A percentile compares a stretch with the other conserved stretches of the same genome.
Evolutionary conservation across 2,329 filamentous ascomycete genomes (phyloP).

Genomic region (Xylariaceae sp.): DNA sequence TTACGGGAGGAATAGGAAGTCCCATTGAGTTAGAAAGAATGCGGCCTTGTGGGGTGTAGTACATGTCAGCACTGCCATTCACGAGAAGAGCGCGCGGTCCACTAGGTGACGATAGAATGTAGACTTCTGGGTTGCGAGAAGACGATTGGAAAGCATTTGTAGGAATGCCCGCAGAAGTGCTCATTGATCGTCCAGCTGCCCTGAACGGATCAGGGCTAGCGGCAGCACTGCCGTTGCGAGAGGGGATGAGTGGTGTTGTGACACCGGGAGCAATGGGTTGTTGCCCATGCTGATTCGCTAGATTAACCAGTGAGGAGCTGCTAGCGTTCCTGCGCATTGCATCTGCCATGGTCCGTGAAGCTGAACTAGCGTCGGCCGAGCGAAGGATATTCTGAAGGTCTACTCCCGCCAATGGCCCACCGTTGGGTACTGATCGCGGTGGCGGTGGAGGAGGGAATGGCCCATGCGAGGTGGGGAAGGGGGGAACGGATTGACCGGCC

Average conservation of each 20-base stretch:
- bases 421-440: slow-evolving; percentile 24
- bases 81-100: slow-evolving; percentile 57
- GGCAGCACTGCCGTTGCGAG: slow-evolving; percentile 42
- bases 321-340: slow-evolving; percentile 51
- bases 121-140: slow-evolving; percentile 46
- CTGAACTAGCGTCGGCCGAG: slow-evolving; percentile 42
- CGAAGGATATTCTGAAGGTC: slow-evolving; percentile 47
- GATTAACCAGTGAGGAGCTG: slow-evolving; percentile 39
- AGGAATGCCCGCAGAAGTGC: slow-evolving; percentile 20
- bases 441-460: slow-evolving; percentile 16
- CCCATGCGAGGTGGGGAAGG: slow-evolving; percentile 19
- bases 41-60: slow-evolving; percentile 43
- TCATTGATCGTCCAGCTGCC: slow-evolving; percentile 30
- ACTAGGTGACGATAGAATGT: slow-evolving; percentile 57
- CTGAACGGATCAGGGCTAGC: slow-evolving; percentile 45
- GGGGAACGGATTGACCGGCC: slow-evolving; percentile 22
- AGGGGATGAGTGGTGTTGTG: slow-evolving; percentile 39
- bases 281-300: slow-evolving; percentile 30
- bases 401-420: slow-evolving; percentile 35
- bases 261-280: slow-evolving; percentile 40
- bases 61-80: slow-evolving; percentile 48
- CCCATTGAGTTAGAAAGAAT: slow-evolving; percentile 11
- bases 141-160: slow-evolving; percentile 18
- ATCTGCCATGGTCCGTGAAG: slow-evolving; percentile 40
- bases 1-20: slow-evolving; percentile 12